Base-by-base conservation (phyloP, 805 yeast species). In the Saccharomyces kudriavzevii region DNA sequence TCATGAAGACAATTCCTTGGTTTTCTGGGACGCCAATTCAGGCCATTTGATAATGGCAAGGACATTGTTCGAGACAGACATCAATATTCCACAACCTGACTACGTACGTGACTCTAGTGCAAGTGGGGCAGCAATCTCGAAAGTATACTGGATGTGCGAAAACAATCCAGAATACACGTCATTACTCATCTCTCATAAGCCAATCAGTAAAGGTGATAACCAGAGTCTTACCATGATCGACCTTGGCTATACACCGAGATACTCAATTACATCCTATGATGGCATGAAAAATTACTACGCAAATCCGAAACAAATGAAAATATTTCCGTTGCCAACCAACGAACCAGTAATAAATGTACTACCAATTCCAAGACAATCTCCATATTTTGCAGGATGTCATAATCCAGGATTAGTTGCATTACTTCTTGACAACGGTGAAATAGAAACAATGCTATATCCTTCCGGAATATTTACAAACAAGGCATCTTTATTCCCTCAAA, bases 21-120 rank as follows among this genome's bases (percentile, higher is more conserved):
- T 82, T 1, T 94, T 94, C 64, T 94, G 98, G 97, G 99, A 94
- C 68, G 86, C 89, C 1, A 77, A 82, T 31, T 83, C 83, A 40
- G 97, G 95, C 0, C 80, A 81, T 13, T 70, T 82, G 47, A 73
- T 94, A 11, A 83, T 83, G 52, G 94, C 97, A 1, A 78, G 97
- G 59, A 78, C 87, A 1, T 56, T 85, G 3, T 78, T 78, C 56
- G 95, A 87, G 49, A 74, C 82, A 2, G 79, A 81, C 52, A 79
- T 89, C 9, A 84, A 88, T 61, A 64, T 69, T 22, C 83, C 85
- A 2, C 74, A 63, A 55, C 55, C 54, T 14, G 56, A 53, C 9
- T 25, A 59, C 51, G 31, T 54, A 24, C 61, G 63, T 56, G 65
- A 57, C 30, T 58, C 43, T 49, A 53, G 48, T 54, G 62, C 47